Evolutionary conservation across 345 rosid genomes (phyloP), one percentile per base, ranked within the genome.

Genomic region (Murraya paniculata): DNA sequence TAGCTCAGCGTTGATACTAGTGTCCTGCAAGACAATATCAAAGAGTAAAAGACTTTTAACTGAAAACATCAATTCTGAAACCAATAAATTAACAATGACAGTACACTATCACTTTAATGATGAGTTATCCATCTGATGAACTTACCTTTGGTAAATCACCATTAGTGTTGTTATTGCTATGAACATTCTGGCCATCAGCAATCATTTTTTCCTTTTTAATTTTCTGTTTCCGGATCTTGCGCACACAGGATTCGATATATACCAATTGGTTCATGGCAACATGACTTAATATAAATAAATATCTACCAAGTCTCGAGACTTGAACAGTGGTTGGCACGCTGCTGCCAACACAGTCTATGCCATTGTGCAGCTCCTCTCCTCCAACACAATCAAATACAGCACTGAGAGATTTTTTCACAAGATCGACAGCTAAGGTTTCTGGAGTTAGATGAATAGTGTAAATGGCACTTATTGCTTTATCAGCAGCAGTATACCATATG

Each of bases 221-320:
- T 86, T 89, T 96, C 89, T 96, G 99, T 82, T 90, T 92, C 80
- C 85, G 89, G 82, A 96, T 90, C 88, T 96, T 92, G 77, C 93
- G 89, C 64, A 85, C 82, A 81, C 97, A 92, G 70, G 91, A 89
- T 89, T 96, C 99, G 78, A 94, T 91, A 78, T 96, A 96, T 66
- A 92, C 93, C 82, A 96, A 84, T 83, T 96, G 99, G 85, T 90
- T 91, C 99, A 96, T 88, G 82, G 99, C 98, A 84, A 94, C 84
- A 75, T 94, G 97, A 86, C 98, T 96, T 62, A 76, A n/a, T 50
- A 93, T 82, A 73, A 96, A 96, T 74, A 96, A 86, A 80, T 78
- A 96, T 90, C 96, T 91, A 79, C 97, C 87, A 57, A 96, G 95
- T 84, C 88, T 96, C 58, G 88, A 78, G 28, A 87, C 97, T 80